Evolutionary conservation across 495 filamentous ascomycete species (phyloP), one percentile per base, ranked within the genome.

Genomic region (Margaritispora aquatica): DNA sequence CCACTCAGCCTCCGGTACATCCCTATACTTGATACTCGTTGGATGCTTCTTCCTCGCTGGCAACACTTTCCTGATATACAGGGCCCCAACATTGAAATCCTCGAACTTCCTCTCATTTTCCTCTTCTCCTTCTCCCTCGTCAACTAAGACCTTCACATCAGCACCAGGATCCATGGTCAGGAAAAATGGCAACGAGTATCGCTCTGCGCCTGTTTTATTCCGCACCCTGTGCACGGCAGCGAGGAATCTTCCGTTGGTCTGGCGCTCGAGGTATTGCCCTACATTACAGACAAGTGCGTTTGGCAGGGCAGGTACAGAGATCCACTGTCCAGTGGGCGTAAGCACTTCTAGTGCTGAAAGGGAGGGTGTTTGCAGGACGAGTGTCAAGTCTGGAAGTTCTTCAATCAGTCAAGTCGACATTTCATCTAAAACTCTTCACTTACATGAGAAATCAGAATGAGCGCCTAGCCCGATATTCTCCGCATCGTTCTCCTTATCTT

Each of bases 31-130:
- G 31, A 55, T 55, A 24, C 27, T 55, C 15, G 52, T 55, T 21
- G 52, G 52, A 21, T 55, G 52, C 20, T 55, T 55, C 15, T 55
- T 55, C 52, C 52, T 55, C 52, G 52, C 52, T 23, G 52, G 52
- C 21, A 55, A 55, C 20, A 55, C 52, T 21, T 34, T 55, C 29
- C 19, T 55, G 52, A 55, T 55, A 44, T 55, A 55, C 19, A 55
- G 19, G 5, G 41, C 52, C 2, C 29, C 52, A 2, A 55, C 52
- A 55, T 55, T 55, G 29, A 41, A 55, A 13, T 44, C 52, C n/a
- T 41, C 52, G 24, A 20, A 55, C 52, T 38, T 55, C 26, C 13
- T 34, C 52, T 55, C 34, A 24, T 34, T 31, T 21, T 31, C 31
- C 52, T 55, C 52, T 26, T 23, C 29, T n/a, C n/a, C 34, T 44